Percentiles rank a stretch among this genome's conserved stretches.
These are phyloP conservation scores for Aspergillus thermomutatus DNA, from an alignment of 2,329 filamentous ascomycete species.

Conservation along the genomic window DNA sequence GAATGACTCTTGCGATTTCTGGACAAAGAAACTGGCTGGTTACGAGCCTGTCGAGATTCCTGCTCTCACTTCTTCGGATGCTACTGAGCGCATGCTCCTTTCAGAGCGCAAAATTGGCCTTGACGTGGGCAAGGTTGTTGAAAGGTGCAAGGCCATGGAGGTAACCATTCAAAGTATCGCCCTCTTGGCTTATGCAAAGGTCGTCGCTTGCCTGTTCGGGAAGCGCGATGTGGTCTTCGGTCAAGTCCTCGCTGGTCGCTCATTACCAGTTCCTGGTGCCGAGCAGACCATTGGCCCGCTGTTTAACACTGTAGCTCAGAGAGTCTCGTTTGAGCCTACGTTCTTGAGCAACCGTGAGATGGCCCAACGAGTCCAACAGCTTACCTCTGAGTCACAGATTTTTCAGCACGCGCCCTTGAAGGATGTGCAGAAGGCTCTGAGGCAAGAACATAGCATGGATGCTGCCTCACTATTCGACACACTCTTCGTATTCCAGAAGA, in stretches of 20 bases:
- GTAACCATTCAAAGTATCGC: conserved; percentile 29
- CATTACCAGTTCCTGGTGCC: conserved; percentile 44
- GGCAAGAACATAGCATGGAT: conserved; percentile 31
- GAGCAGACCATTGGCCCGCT: conserved; percentile 51
- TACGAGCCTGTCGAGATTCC: conserved; percentile 21
- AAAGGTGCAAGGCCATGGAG: conserved; percentile 24
- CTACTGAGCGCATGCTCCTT: conserved; percentile 15
- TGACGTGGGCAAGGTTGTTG: conserved; percentile 12
- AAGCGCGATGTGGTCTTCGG: conserved; percentile 42
- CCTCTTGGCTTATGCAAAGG: conserved; percentile 29
- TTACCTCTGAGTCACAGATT: conserved; percentile 43
- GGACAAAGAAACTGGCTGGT: conserved; percentile 19
- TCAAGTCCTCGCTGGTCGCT: conserved; percentile 52
- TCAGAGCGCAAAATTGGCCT: conserved; percentile 17
- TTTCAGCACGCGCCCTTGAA: conserved; percentile 52
- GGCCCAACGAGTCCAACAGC: conserved; percentile 44
- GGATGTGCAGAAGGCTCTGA: conserved; percentile 46
- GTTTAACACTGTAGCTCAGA: conserved; percentile 54
- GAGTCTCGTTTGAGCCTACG: conserved; percentile 30
- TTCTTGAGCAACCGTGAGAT: conserved; percentile 38
- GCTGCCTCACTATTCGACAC: conserved; percentile 44
- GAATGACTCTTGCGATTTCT: conserved; percentile 40
- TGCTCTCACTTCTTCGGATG: conserved; percentile 7
- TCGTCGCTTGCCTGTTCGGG: conserved; percentile 27
- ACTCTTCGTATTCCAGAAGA: conserved; percentile 53